phyloP scores from a whole-genome alignment of 768 basidiomycete species.

The Leccinum sublutescens region DNA sequence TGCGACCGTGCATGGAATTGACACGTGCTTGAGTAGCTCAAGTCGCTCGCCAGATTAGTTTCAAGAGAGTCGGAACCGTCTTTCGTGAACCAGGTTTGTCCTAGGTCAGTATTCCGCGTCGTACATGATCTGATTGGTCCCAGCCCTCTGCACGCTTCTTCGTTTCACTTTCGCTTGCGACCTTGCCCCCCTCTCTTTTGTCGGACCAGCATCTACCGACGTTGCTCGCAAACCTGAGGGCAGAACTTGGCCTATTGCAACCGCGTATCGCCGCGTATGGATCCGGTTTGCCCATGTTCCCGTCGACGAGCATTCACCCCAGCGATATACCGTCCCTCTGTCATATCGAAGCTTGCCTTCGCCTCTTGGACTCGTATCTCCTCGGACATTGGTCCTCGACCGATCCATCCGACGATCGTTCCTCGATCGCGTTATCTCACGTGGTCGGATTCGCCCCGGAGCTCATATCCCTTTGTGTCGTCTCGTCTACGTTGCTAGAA shows the following conservation, averaged over 20 bases:
- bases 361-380: constrained; percentile 61
- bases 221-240: constrained; percentile 33
- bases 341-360: constrained; percentile 54
- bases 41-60: constrained; percentile 35
- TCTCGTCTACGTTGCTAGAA: constrained; percentile 40
- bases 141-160: constrained; percentile 58
- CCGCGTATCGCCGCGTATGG: constrained; percentile 39
- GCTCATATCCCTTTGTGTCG: constrained; percentile 51
- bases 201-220: constrained; percentile 27
- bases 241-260: constrained; percentile 41
- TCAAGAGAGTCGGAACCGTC: constrained; percentile 35
- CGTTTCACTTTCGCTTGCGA: constrained; percentile 46
- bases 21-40: constrained; percentile 30
- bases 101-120: not conserved
- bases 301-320: constrained; percentile 17
- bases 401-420: constrained; percentile 13
- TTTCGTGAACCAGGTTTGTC: constrained; percentile 19
- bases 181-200: constrained; percentile 47
- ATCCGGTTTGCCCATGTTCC: constrained; percentile 42
- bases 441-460: constrained; percentile 40
- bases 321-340: constrained; percentile 37
- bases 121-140: constrained; percentile 6
- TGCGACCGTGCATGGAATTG: not conserved
- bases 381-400: constrained; percentile 51
- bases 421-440: constrained; percentile 9